A percentile compares a stretch with the other conserved stretches of the same genome.
Evolutionary conservation across 2,329 filamentous ascomycete genomes (phyloP).

Genomic region (Xylariaceae sp.): DNA sequence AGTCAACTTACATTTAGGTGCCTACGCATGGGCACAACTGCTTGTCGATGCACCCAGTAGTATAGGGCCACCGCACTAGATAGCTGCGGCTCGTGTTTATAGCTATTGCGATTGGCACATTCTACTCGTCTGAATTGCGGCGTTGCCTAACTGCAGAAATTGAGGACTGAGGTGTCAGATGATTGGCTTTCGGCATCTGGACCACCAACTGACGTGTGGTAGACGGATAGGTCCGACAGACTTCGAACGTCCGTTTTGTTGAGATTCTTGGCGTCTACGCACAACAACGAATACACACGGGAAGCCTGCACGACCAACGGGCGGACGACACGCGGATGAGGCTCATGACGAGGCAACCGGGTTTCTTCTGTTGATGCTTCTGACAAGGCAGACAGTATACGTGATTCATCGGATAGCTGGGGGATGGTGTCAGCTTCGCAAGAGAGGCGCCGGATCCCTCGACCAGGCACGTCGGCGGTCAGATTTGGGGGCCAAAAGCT

Average conservation of each 20-base stretch:
- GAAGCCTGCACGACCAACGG: too few relatives aligned
- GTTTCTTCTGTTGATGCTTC: neutral
- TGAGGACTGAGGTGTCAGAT: neutral
- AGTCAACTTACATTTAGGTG: too few relatives aligned
- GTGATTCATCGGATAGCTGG: too few relatives aligned
- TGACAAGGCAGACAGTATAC: neutral
- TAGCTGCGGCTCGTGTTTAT: slow-evolving; percentile 2
- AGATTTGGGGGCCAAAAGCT: neutral
- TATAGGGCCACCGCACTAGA: slow-evolving; percentile 6
- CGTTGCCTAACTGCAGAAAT: slow-evolving; percentile 11
- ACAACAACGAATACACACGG: too few relatives aligned
- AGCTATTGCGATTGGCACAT: neutral
- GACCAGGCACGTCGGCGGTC: neutral
- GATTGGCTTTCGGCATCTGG: neutral
- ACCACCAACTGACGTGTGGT: neutral
- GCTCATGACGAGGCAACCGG: neutral
- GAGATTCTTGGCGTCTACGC: too few relatives aligned
- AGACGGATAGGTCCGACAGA: too few relatives aligned
- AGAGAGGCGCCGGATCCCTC: neutral
- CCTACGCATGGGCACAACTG: too few relatives aligned
- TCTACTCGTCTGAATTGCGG: slow-evolving; percentile 7
- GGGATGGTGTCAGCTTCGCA: neutral
- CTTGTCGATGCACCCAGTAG: slow-evolving; percentile 5
- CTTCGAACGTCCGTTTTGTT: too few relatives aligned
- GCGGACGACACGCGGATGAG: too few relatives aligned